phyloP scores from a whole-genome alignment of 1,139 yeast genomes.

The Saccharomycopsis crataegensis region DNA sequence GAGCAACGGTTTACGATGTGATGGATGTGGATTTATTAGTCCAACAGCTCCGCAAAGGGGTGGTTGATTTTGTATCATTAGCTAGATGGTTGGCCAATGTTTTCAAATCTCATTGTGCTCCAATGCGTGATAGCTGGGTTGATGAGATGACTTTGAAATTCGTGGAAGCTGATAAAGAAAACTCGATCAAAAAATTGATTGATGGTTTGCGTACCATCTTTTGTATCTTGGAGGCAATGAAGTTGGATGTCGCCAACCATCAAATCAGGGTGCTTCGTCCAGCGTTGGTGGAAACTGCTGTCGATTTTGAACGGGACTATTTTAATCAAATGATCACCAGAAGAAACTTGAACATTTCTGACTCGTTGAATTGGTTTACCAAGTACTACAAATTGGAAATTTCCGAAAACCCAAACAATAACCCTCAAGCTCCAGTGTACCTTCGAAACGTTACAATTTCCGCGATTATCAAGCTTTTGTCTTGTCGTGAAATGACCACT shows the following conservation, averaged over 20 bases:
- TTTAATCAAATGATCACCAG: conserved; percentile 63
- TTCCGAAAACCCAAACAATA: conserved; percentile 13
- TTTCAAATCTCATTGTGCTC: conserved; percentile 84
- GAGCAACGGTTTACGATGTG: conserved; percentile 59
- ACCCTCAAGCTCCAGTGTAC: conserved; percentile 8
- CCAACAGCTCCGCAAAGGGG: conserved; percentile 66
- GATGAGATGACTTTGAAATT: conserved; percentile 74
- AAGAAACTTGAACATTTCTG: conserved; percentile 57
- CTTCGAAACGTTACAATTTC: conserved; percentile 37
- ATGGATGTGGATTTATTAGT: conserved; percentile 71
- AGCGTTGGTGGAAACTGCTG: conserved; percentile 77
- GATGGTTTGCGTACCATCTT: conserved; percentile 76
- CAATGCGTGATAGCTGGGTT: conserved; percentile 91
- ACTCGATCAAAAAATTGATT: conserved; percentile 51
- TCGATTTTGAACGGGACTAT: conserved; percentile 87
- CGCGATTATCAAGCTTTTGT: conserved; percentile 52
- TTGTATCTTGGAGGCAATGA: conserved; percentile 91
- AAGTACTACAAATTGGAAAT: conserved; percentile 29
- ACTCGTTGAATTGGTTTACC: conserved; percentile 67
- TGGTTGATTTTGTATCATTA: conserved; percentile 60
- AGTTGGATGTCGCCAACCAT: conserved; percentile 90
- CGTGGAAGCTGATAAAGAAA: conserved; percentile 48
- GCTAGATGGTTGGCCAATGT: conserved; percentile 66
- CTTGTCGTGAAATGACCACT: conserved; percentile 74
- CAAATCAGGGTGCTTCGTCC: conserved; percentile 84